These are phyloP conservation scores for Eutypa lata DNA, from an alignment of 2,329 filamentous ascomycete genomes.

Conservation along the genomic window DNA sequence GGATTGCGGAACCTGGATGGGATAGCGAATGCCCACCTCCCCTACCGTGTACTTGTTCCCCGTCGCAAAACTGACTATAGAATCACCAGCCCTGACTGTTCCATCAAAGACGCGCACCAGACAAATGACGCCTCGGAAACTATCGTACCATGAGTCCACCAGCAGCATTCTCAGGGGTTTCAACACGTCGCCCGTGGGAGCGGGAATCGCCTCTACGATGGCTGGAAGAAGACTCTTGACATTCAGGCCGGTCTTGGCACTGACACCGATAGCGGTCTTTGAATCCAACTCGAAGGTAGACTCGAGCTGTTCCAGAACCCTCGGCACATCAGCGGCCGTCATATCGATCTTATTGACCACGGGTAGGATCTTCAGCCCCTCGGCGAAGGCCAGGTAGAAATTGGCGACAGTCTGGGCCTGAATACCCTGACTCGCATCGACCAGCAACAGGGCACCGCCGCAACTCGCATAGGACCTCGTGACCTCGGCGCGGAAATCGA, in stretches of 20 bases:
- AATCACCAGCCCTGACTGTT: constrained; percentile 75
- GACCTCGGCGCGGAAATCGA: constrained; percentile 96
- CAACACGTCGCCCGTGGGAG: constrained; percentile 68
- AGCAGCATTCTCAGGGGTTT: constrained; percentile 80
- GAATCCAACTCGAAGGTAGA: constrained; percentile 85
- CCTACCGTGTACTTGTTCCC: constrained; percentile 88
- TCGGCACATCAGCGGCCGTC: constrained; percentile 79
- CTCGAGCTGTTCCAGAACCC: constrained; percentile 82
- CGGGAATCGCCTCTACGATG: constrained; percentile 81
- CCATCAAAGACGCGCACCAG: constrained; percentile 92
- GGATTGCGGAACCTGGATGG: constrained; percentile 76
- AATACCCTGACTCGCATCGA: constrained; percentile 94
- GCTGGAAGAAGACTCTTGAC: constrained; percentile 79
- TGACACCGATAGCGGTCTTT: constrained; percentile 67
- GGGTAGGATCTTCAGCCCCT: constrained; percentile 81
- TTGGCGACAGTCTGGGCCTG: constrained; percentile 98
- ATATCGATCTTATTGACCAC: constrained; percentile 98
- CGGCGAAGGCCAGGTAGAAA: constrained; percentile 94
- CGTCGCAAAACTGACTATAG: constrained; percentile 84
- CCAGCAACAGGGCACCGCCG: constrained; percentile 84
- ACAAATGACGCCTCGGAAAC: constrained; percentile 88
- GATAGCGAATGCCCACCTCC: constrained; percentile 96
- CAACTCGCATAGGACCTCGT: constrained; percentile 94
- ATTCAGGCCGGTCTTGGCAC: constrained; percentile 90
- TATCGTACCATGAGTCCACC: constrained; percentile 98